Percentiles rank a stretch among this genome's conserved stretches.
phyloP scores from a whole-genome alignment of 257 asterid species.

The Avicennia marina region DNA sequence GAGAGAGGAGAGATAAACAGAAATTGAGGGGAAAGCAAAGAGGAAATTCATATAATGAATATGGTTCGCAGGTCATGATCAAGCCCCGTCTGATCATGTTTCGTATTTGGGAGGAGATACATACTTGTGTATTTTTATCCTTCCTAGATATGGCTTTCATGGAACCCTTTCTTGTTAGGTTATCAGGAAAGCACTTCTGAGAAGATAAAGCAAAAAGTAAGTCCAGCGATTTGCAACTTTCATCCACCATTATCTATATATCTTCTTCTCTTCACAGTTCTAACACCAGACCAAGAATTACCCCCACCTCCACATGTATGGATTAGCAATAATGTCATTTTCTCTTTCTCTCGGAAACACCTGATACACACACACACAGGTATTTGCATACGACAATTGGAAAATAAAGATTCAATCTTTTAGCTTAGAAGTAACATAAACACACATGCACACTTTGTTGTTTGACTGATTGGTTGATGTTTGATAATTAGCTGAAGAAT shows the following conservation, averaged over 20 bases:
- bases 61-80: slow-evolving; percentile 52
- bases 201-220: slow-evolving; percentile 15
- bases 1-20: too few species aligned
- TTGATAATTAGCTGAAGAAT: too few species aligned
- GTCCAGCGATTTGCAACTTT: slow-evolving; percentile 5
- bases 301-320: too few species aligned
- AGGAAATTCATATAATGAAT: slow-evolving; percentile 34
- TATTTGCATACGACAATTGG: too few species aligned
- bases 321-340: too few species aligned
- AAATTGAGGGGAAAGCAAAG: too few species aligned
- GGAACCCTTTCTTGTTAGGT: slow-evolving; percentile 35
- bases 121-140: neutral
- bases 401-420: too few species aligned
- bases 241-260: slow-evolving; percentile 16
- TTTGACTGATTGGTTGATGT: slow-evolving; percentile 13
- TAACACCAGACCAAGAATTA: too few species aligned
- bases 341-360: too few species aligned
- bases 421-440: too few species aligned
- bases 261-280: too few species aligned
- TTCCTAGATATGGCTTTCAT: slow-evolving; percentile 44
- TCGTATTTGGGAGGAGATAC: neutral
- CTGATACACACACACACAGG: too few species aligned
- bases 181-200: slow-evolving; percentile 31
- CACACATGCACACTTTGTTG: slow-evolving; percentile 22
- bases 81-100: slow-evolving; percentile 20